These are phyloP conservation scores for Fagopyrum homotropicum DNA, from an alignment of 148 eudicot species.

Conservation along the genomic window DNA sequence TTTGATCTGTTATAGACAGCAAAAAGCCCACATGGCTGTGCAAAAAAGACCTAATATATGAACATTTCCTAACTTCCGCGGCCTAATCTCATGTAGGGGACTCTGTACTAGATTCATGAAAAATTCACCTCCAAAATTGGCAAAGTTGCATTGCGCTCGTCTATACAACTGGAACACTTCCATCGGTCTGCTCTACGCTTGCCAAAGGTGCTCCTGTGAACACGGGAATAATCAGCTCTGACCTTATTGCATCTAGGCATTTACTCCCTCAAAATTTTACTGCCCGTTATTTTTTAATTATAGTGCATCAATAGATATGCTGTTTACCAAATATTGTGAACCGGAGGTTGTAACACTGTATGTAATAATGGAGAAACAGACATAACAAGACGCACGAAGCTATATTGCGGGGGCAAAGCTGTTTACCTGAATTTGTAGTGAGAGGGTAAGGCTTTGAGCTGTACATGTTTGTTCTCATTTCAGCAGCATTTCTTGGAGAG, in stretches of 20 bases:
- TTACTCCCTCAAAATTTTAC: neutral
- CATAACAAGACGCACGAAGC: neutral
- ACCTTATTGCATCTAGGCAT: neutral
- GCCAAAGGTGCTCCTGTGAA: constrained; percentile 13
- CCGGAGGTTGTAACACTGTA: too few species aligned
- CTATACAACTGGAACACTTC: constrained; percentile 1
- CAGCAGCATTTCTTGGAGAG: constrained; percentile 25
- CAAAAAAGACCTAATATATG: constrained; percentile 7
- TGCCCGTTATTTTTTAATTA: too few species aligned
- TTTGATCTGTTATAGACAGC: constrained; percentile 6
- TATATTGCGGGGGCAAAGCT: neutral
- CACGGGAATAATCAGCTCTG: neutral
- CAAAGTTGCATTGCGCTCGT: neutral
- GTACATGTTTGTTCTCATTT: constrained; percentile 24
- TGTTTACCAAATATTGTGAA: too few species aligned
- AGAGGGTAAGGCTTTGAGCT: constrained; percentile 28
- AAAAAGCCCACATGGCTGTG: neutral
- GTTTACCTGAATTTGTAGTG: constrained; percentile 34
- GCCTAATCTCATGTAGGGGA: constrained; percentile 2
- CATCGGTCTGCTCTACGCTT: neutral
- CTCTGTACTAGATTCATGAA: constrained; percentile 8
- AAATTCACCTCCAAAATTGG: constrained; percentile 6
- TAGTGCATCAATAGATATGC: too few species aligned
- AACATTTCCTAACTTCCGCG: constrained; percentile 6
- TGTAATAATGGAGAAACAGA: neutral